Evolutionary conservation across 768 basidiomycete species (phyloP).

Genomic region (Jaapia argillacea): DNA sequence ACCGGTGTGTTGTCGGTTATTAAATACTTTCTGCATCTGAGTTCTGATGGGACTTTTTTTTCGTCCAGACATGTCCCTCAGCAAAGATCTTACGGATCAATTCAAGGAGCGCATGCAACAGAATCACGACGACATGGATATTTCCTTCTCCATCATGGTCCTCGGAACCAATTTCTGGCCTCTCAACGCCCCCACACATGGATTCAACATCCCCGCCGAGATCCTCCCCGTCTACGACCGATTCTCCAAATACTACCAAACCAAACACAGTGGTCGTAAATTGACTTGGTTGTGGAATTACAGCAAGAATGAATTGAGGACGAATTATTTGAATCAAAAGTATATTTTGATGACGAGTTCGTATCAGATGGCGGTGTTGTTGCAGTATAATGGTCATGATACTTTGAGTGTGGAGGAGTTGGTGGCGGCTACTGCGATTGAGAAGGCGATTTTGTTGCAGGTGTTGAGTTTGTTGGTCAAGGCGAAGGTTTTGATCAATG

Average conservation of each 20-base stretch:
- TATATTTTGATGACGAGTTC: conserved; percentile 94
- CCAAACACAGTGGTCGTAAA: conserved; percentile 90
- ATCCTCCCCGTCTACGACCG: conserved; percentile 82
- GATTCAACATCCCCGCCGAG: conserved; percentile 84
- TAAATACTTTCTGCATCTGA: background rate
- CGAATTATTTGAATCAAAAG: conserved; percentile 88
- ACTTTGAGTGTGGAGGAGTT: conserved; percentile 78
- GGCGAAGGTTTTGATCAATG: conserved; percentile 82
- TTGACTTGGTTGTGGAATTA: conserved; percentile 99
- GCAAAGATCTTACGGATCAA: conserved; percentile 89
- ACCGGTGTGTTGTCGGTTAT: conserved; percentile 61
- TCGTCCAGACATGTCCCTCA: conserved; percentile 86
- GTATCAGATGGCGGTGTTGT: conserved; percentile 90
- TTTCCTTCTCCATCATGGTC: conserved; percentile 90
- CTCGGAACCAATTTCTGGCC: conserved; percentile 97
- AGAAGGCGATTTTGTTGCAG: conserved; percentile 71
- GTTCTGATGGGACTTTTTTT: conserved; percentile 2
- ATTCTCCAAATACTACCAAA: conserved; percentile 89
- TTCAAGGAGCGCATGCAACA: conserved; percentile 92
- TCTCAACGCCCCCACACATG: conserved; percentile 68
- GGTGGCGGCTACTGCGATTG: conserved; percentile 65
- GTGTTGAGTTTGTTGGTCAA: conserved; percentile 55
- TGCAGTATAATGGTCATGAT: conserved; percentile 91
- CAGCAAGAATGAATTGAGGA: conserved; percentile 91
- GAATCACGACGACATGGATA: conserved; percentile 76